Percentiles rank a stretch among this genome's conserved stretches.
These are phyloP conservation scores for Adansonia madagascariensis DNA, from an alignment of 441 rosid species.

Conservation along the genomic window DNA sequence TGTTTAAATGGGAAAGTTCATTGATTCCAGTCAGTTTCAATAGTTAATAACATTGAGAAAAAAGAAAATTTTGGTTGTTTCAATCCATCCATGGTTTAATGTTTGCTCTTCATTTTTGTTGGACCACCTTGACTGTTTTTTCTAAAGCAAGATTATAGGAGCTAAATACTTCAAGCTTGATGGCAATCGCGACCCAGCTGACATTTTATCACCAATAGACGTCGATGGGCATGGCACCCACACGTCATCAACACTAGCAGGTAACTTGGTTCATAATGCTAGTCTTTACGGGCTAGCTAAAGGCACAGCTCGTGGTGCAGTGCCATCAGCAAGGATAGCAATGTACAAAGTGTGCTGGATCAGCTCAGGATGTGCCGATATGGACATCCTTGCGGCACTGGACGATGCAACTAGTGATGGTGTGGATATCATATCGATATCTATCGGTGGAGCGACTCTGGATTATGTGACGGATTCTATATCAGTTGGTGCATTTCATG, in stretches of 20 bases:
- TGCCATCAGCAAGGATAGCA: constrained; percentile 83
- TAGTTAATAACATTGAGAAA: not conserved
- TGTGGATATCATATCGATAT: constrained; percentile 76
- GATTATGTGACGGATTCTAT: constrained; percentile 55
- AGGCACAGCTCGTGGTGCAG: constrained; percentile 86
- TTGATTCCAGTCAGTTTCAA: not conserved
- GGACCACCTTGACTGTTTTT: constrained; percentile 17
- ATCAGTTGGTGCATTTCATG: constrained; percentile 79
- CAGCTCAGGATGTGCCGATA: constrained; percentile 74
- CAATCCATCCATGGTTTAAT: not conserved
- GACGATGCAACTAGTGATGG: constrained; percentile 82
- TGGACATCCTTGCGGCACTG: constrained; percentile 86
- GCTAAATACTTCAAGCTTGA: constrained; percentile 85
- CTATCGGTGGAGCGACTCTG: constrained; percentile 55
- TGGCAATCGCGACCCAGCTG: constrained; percentile 47
- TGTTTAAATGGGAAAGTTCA: not conserved
- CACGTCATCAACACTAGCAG: constrained; percentile 82
- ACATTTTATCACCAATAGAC: constrained; percentile 74
- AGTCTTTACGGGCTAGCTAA: constrained; percentile 70
- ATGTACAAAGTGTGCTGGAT: constrained; percentile 90
- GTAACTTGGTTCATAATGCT: constrained; percentile 54
- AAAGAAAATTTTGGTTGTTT: not conserved
- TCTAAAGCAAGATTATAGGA: constrained; percentile 75
- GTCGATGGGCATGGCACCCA: constrained; percentile 89
- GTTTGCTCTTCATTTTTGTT: not conserved